Evolutionary conservation across 129 eudicot genomes (phyloP).

Genomic region (Cynara cardunculus): DNA sequence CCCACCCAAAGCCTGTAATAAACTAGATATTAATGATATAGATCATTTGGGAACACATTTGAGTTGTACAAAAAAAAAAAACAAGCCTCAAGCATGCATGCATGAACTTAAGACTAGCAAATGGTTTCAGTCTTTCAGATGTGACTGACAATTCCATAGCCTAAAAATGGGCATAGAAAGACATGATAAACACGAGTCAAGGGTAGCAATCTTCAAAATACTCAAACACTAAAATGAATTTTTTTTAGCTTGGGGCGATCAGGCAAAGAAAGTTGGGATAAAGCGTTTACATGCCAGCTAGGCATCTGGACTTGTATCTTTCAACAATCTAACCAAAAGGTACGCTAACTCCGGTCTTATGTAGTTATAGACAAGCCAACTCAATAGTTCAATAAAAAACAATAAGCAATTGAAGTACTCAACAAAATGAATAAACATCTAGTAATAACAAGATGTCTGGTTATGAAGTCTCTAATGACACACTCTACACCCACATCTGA

Average conservation of each 20-base stretch:
- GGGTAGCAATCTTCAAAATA: not conserved
- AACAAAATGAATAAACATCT: not conserved
- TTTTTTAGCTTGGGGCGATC: not conserved
- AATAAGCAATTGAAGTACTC: not conserved
- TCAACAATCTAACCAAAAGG: not conserved
- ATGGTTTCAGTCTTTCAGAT: not conserved
- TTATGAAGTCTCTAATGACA: not conserved
- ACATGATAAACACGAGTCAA: not conserved
- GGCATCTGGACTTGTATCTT: not conserved
- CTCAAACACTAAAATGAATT: not conserved
- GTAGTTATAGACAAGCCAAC: not conserved
- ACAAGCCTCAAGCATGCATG: constrained; percentile 5
- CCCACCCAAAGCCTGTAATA: constrained; percentile 25
- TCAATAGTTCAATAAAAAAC: too few relatives aligned
- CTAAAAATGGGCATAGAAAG: constrained; percentile 1
- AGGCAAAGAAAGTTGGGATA: not conserved
- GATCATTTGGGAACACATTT: not conserved
- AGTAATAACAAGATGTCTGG: not conserved
- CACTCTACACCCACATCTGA: not conserved
- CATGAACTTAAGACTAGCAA: not conserved
- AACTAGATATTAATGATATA: not conserved
- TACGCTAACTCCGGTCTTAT: not conserved
- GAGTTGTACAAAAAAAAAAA: not conserved
- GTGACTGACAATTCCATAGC: not conserved
- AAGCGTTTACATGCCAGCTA: not conserved